Base-by-base conservation (phyloP, 306 rosid genomes). In the Cicer judaicum region DNA sequence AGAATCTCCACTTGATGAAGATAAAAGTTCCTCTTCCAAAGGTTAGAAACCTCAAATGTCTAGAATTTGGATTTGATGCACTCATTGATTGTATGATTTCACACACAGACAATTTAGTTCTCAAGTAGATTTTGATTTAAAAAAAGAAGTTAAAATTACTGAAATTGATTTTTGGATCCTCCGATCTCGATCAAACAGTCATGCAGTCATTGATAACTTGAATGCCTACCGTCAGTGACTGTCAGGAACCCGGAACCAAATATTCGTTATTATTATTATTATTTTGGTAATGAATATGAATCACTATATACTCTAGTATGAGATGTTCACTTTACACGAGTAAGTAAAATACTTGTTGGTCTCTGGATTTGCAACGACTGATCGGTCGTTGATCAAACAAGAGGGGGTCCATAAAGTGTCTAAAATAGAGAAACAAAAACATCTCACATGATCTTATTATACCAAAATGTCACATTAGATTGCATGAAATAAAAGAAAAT, bases 1-100 rank as follows among this genome's bases (percentile, higher is more conserved):
- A n/a, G 89, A 88, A 73, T 69, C 85, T 72, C 88, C 92, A 49
- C 73, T 90, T 12, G 87, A 85, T 66, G 89, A 83, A 73, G 80
- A 81, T 70, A 86, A 83, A 68, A 72, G 66, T 72, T 56, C 84
- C 79, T 80, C 85, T 69, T 84, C 87, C 14, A 74, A 73, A 88
- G 92, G 96, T 90, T 68, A 78, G 89, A 83, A 82, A 65, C 7
- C 62, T 54, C 5, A 24, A 70, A 10, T 68, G 59, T 29, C 0
- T 29, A 29, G 36, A 29, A 29, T 29, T 29, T 29, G 36, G 36
- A 29, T 29, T 29, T 24, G 34, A 2, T 24, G 34, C 34, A 24
- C 34, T 24, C 4, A 24, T 2, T 24, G 0, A 2, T 2, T 24
- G 3, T 24, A 24, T 24, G 4, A 2, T 1, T 24, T 24, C 4